Evolutionary conservation across 2,329 filamentous ascomycete species (phyloP).

Genomic region (Venturia oleaginea): DNA sequence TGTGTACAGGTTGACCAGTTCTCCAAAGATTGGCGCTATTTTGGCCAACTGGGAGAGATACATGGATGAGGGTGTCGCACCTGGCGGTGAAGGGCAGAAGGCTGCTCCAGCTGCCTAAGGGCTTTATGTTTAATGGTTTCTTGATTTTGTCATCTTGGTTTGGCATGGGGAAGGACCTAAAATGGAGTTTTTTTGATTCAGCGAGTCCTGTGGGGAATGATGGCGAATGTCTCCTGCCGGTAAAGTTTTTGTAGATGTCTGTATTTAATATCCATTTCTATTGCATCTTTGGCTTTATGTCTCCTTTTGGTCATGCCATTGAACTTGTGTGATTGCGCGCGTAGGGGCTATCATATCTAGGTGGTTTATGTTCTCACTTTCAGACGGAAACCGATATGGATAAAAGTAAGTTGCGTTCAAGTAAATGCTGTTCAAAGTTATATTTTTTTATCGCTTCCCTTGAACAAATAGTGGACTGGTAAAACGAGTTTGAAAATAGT

Average conservation of each 20-base stretch:
- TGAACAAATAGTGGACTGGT: no score
- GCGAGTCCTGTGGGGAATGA: neutral
- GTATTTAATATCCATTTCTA: neutral
- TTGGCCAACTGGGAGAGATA: constrained; percentile 64
- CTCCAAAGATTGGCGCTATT: constrained; percentile 63
- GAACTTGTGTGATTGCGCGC: no score
- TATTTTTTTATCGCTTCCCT: no score
- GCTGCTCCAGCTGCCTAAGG: constrained; percentile 8
- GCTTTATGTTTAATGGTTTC: neutral
- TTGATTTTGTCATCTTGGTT: neutral
- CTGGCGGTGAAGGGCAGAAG: constrained; percentile 5
- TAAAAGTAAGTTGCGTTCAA: no score
- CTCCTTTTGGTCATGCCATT: neutral
- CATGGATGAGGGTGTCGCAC: constrained; percentile 20
- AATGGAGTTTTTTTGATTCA: neutral
- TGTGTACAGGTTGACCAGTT: constrained; percentile 88
- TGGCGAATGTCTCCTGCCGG: neutral
- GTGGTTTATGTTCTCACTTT: no score
- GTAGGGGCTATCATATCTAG: no score
- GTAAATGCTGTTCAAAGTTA: no score
- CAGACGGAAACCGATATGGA: no score
- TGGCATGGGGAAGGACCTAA: neutral
- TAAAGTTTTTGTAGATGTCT: neutral
- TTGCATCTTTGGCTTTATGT: neutral
- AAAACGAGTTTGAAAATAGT: no score